Evolutionary conservation across 192 early-diverging fungal species (phyloP).

Genomic region (Linnemannia hyalina): DNA sequence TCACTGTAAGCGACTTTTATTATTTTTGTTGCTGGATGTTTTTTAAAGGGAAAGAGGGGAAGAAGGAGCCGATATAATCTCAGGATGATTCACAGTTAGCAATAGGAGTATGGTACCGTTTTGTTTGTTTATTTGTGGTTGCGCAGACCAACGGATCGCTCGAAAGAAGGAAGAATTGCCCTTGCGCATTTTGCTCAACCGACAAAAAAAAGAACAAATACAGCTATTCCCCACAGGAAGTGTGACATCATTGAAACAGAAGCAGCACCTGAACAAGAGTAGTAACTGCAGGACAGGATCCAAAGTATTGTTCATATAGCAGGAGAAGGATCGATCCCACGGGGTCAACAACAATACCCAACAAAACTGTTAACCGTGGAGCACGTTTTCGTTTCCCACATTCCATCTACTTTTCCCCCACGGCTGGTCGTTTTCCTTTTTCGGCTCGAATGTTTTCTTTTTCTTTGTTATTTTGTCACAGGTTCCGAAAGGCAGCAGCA

Average conservation of each 20-base stretch:
- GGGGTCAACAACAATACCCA: background rate
- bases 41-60: background rate
- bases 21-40: background rate
- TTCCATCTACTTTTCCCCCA: background rate
- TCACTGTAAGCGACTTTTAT: slow-evolving; percentile 52
- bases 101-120: too few relatives aligned
- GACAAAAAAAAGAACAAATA: background rate
- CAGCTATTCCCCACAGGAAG: background rate
- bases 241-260: background rate
- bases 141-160: too few relatives aligned
- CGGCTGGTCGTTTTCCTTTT: background rate
- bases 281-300: background rate
- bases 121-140: too few relatives aligned
- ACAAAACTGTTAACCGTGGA: background rate
- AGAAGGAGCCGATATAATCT: background rate
- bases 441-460: background rate
- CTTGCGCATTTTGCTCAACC: background rate
- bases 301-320: background rate
- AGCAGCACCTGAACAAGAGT: background rate
- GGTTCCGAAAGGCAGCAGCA: background rate
- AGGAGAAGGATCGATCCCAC: background rate
- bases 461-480: background rate
- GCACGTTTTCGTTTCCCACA: background rate
- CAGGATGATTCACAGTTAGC: too few relatives aligned
- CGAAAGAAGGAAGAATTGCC: background rate